phyloP scores from a whole-genome alignment of 345 rosid genomes.

The Geranium brycei region DNA sequence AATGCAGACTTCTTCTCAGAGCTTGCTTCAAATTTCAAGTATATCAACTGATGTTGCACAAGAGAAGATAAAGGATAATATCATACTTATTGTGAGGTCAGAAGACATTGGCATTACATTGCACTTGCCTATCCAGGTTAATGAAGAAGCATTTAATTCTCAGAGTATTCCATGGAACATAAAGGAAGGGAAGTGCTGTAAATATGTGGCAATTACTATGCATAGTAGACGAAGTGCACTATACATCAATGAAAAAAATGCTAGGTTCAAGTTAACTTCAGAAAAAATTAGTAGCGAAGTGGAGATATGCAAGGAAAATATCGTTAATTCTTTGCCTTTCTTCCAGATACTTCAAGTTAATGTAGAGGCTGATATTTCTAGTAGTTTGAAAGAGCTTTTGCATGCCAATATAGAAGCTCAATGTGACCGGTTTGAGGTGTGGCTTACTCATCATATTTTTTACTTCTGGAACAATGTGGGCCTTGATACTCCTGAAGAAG shows the following conservation, averaged over 20 bases:
- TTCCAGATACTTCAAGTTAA: slow-evolving; percentile 41
- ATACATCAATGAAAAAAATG: slow-evolving; percentile 24
- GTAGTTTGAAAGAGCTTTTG: slow-evolving; percentile 21
- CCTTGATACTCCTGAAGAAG: slow-evolving; percentile 35
- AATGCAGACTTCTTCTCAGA: slow-evolving; percentile 14
- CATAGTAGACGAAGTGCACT: slow-evolving; percentile 35
- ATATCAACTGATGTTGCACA: slow-evolving; percentile 16
- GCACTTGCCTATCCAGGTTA: slow-evolving; percentile 36
- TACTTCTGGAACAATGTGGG: slow-evolving; percentile 50
- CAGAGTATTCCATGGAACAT: slow-evolving; percentile 17
- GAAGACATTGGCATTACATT: slow-evolving; percentile 42
- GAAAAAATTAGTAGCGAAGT: slow-evolving; percentile 38
- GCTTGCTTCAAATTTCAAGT: slow-evolving; percentile 15
- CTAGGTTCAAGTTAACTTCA: slow-evolving; percentile 35
- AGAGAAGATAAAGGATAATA: slow-evolving; percentile 15
- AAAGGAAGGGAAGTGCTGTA: slow-evolving; percentile 27
- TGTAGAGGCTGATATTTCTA: slow-evolving; percentile 32
- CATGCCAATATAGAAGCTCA: slow-evolving; percentile 26
- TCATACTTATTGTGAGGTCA: slow-evolving; percentile 26
- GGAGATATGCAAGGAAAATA: slow-evolving; percentile 22
- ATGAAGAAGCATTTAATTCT: slow-evolving; percentile 16
- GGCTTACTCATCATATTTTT: slow-evolving; percentile 58
- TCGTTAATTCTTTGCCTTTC: slow-evolving; percentile 43
- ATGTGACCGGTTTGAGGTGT: slow-evolving; percentile 44
- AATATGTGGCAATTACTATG: slow-evolving; percentile 34